These are phyloP conservation scores for Stachybotrys echinatus DNA, from an alignment of 2,329 filamentous ascomycete species.

Conservation along the genomic window DNA sequence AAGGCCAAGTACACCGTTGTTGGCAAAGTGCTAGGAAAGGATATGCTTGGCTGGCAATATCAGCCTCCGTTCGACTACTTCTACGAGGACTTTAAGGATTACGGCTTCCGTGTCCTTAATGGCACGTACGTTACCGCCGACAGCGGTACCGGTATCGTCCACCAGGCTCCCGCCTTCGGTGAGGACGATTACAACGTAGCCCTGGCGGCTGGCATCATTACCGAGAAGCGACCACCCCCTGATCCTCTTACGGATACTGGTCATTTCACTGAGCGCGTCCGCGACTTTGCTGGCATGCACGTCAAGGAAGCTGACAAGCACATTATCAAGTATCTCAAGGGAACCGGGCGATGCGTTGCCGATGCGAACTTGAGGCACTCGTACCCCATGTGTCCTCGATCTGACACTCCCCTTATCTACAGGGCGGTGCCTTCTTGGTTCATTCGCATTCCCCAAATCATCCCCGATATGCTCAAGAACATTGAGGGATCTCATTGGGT, in stretches of 20 bases:
- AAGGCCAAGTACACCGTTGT: slow-evolving; percentile 88
- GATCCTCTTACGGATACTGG: slow-evolving; percentile 87
- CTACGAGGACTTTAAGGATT: slow-evolving; percentile 80
- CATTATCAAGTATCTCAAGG: slow-evolving; percentile 86
- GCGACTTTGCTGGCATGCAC: slow-evolving; percentile 79
- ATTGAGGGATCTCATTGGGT: slow-evolving; percentile 91
- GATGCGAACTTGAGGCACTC: slow-evolving; percentile 87
- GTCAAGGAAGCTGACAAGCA: slow-evolving; percentile 90
- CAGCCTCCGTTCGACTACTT: slow-evolving; percentile 87
- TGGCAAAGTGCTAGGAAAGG: slow-evolving; percentile 72
- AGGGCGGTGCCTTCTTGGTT: slow-evolving; percentile 93
- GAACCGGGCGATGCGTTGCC: slow-evolving; percentile 68
- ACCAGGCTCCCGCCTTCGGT: slow-evolving; percentile 89
- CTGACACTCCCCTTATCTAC: slow-evolving; percentile 93
- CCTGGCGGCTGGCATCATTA: slow-evolving; percentile 70
- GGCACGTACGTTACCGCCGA: slow-evolving; percentile 84
- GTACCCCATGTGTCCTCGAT: slow-evolving; percentile 90
- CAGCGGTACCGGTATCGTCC: slow-evolving; percentile 89
- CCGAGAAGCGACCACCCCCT: slow-evolving; percentile 70
- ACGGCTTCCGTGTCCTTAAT: slow-evolving; percentile 76
- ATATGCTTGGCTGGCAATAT: slow-evolving; percentile 86
- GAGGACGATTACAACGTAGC: slow-evolving; percentile 93
- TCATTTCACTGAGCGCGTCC: slow-evolving; percentile 69
- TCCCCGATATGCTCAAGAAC: slow-evolving; percentile 85
- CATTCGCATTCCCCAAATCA: slow-evolving; percentile 76